Conservation (phyloP, 805 yeast species). For the Candida sithepensis region DNA sequence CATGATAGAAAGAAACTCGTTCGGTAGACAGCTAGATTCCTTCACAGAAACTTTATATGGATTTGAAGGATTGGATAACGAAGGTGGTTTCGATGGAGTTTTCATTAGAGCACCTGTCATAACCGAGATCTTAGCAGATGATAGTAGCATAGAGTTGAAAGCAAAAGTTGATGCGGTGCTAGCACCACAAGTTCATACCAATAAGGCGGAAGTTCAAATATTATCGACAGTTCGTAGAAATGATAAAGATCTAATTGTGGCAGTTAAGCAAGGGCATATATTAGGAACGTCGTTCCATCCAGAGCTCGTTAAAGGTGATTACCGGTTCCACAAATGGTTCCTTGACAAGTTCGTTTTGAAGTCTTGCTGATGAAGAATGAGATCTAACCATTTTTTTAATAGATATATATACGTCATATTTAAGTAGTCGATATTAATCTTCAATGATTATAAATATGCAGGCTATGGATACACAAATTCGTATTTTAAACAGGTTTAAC, state of each 20-base stretch:
- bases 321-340: constrained; percentile 69
- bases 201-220: constrained; percentile 36
- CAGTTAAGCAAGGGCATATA: constrained; percentile 63
- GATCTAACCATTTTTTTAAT: not conserved
- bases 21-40: constrained; percentile 73
- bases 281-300: constrained; percentile 82
- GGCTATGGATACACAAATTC: no score
- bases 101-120: constrained; percentile 81
- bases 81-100: constrained; percentile 38
- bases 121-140: constrained; percentile 4
- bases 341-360: constrained; percentile 50
- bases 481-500: constrained; percentile 19
- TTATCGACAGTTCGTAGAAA: constrained; percentile 36
- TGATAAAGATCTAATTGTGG: constrained; percentile 49
- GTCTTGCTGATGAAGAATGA: no score
- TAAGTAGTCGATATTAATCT: not conserved
- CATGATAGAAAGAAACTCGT: constrained; percentile 66
- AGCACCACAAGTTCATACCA: constrained; percentile 11
- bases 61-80: constrained; percentile 18
- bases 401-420: not conserved
- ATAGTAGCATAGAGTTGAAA: not conserved
- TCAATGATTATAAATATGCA: not conserved
- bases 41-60: constrained; percentile 46
- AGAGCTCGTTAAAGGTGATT: constrained; percentile 53
- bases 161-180: constrained; percentile 2